These are phyloP conservation scores for Boechera stricta DNA, from an alignment of 345 rosid genomes.

Conservation along the genomic window DNA sequence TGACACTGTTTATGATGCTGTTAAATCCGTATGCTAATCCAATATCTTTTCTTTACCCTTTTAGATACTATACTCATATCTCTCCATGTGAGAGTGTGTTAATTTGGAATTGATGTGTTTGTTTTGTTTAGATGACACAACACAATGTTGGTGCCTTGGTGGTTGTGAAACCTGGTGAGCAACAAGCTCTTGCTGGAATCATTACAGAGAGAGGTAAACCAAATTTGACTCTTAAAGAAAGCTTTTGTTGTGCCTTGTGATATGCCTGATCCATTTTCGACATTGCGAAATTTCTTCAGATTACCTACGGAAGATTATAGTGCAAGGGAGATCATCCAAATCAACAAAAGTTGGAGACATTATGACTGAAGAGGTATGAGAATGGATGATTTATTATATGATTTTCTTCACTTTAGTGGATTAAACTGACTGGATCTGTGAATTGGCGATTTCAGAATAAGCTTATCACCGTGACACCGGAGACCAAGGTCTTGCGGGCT, in stretches of 20 bases:
- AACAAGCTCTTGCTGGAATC: constrained; percentile 89
- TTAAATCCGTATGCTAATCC: constrained; percentile 71
- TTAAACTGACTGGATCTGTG: not conserved
- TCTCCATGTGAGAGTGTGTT: not conserved
- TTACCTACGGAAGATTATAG: constrained; percentile 93
- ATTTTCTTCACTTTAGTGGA: not conserved
- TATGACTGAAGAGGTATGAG: constrained; percentile 95
- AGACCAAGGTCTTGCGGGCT: constrained; percentile 92
- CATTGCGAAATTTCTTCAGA: constrained; percentile 47
- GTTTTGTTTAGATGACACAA: constrained; percentile 81
- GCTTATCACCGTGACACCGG: constrained; percentile 90
- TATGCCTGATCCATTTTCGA: not conserved
- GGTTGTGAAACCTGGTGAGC: constrained; percentile 92
- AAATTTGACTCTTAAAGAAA: not conserved
- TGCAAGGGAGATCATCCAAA: constrained; percentile 98
- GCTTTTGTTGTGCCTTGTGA: not conserved
- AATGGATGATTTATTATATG: not conserved
- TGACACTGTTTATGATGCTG: constrained; percentile 91
- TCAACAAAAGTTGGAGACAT: constrained; percentile 98
- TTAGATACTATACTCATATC: not conserved
- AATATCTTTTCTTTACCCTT: not conserved
- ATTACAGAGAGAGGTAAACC: constrained; percentile 89
- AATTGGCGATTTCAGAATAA: constrained; percentile 62
- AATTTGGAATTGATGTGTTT: not conserved
- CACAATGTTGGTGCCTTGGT: constrained; percentile 98